Percentiles rank a stretch among this genome's conserved stretches.
phyloP scores from a whole-genome alignment of 2,329 filamentous ascomycete species.

The Nemania abortiva region DNA sequence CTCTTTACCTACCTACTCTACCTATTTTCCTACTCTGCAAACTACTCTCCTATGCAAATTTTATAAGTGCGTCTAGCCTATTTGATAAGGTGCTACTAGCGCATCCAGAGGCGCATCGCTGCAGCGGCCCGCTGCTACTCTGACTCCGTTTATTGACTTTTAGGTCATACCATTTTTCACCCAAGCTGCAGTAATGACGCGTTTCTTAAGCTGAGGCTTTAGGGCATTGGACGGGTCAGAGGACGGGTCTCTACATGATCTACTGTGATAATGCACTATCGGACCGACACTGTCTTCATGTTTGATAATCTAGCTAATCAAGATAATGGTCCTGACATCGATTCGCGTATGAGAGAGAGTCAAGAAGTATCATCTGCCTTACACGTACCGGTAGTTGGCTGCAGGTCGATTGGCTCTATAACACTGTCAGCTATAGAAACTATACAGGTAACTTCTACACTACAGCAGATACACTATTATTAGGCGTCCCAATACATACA shows the following conservation, averaged over 20 bases:
- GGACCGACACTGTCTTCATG: slow-evolving; percentile 14
- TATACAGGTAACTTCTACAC: not conserved
- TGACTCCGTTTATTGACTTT: not conserved
- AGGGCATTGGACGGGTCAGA: slow-evolving; percentile 1
- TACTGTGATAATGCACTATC: slow-evolving; percentile 14
- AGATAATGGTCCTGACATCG: not conserved
- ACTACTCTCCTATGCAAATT: not conserved
- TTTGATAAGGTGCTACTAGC: not conserved
- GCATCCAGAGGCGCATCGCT: not conserved
- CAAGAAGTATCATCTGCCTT: slow-evolving; percentile 5
- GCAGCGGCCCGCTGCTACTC: slow-evolving; percentile 4
- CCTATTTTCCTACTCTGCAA: too few relatives aligned
- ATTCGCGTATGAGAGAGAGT: not conserved
- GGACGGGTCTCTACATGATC: slow-evolving; percentile 16
- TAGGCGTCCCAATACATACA: not conserved
- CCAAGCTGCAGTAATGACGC: not conserved
- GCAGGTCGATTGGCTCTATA: not conserved
- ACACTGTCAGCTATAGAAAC: not conserved
- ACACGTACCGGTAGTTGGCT: not conserved
- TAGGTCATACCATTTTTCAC: not conserved
- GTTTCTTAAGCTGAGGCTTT: not conserved
- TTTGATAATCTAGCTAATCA: not conserved
- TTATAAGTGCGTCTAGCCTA: not conserved
- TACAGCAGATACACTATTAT: not conserved
- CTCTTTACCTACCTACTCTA: too few relatives aligned